Evolutionary conservation across 805 yeast species (phyloP).

Genomic region (Cyberlindnera samutprakarnensis): DNA sequence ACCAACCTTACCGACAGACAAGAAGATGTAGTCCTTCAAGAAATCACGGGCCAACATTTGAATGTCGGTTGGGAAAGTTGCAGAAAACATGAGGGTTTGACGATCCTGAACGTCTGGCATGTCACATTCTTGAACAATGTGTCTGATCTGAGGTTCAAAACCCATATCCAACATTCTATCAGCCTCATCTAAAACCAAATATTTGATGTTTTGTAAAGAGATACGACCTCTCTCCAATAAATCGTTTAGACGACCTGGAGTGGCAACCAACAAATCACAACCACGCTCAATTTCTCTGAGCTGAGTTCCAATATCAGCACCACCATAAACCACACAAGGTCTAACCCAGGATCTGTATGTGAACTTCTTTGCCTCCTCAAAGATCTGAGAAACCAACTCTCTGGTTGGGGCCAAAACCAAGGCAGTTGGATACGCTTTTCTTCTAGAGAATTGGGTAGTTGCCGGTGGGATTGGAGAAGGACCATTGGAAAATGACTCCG

Average conservation of each 20-base stretch:
- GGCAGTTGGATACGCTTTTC: constrained; percentile 90
- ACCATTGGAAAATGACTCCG: constrained; percentile 83
- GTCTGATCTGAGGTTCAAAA: constrained; percentile 98
- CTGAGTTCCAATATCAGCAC: constrained; percentile 89
- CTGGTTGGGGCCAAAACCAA: constrained; percentile 97
- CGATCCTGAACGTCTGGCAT: constrained; percentile 90
- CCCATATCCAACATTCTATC: constrained; percentile 99
- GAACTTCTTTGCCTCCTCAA: constrained; percentile 91
- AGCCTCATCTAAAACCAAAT: constrained; percentile 96
- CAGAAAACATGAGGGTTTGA: constrained; percentile 98
- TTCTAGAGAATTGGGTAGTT: constrained; percentile 45
- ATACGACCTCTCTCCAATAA: constrained; percentile 91
- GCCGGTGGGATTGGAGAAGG: constrained; percentile 56
- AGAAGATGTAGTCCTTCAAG: constrained; percentile 90
- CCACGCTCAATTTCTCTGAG: constrained; percentile 85
- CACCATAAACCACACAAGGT: constrained; percentile 97
- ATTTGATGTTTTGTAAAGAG: constrained; percentile 83
- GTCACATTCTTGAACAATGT: constrained; percentile 95
- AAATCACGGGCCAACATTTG: constrained; percentile 97
- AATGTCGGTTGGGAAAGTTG: constrained; percentile 97
- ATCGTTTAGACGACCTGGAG: constrained; percentile 98
- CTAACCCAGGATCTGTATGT: constrained; percentile 97
- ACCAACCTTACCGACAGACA: constrained; percentile 98
- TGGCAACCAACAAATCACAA: constrained; percentile 93
- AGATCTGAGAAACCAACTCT: constrained; percentile 96